Evolutionary conservation across 164 flowering plant species (phyloP).

Genomic region (Chimonanthus salicifolius): DNA sequence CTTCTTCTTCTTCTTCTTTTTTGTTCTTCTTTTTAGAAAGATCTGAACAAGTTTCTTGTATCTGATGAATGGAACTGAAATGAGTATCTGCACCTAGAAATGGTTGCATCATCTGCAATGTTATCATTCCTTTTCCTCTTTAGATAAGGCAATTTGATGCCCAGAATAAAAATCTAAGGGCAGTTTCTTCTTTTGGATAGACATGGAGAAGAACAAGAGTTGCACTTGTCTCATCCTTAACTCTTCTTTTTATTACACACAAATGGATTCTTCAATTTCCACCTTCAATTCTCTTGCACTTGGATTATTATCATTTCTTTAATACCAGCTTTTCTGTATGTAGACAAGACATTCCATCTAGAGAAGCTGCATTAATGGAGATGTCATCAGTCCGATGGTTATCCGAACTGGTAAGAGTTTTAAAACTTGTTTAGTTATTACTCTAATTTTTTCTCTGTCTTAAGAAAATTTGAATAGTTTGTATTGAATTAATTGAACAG

Average conservation of each 20-base stretch:
- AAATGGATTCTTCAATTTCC: background rate
- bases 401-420: conserved; percentile 31
- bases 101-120: background rate
- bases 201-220: background rate
- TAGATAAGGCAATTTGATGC: background rate
- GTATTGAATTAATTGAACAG: conserved; percentile 18
- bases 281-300: background rate
- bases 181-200: background rate
- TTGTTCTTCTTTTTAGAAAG: background rate
- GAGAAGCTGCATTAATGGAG: conserved; percentile 28
- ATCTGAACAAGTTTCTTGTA: background rate
- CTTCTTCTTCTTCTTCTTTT: background rate
- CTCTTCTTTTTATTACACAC: background rate
- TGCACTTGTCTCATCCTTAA: background rate
- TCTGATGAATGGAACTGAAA: background rate
- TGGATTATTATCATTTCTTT: background rate
- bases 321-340: conserved; percentile 1
- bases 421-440: background rate
- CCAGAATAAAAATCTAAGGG: background rate
- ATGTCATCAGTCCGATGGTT: conserved; percentile 31
- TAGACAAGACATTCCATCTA: background rate
- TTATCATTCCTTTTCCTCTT: background rate
- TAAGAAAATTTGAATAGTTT: background rate
- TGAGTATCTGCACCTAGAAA: background rate
- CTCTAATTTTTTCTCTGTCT: background rate